These are phyloP conservation scores for Candida anutae DNA, from an alignment of 1,139 yeast species.

Conservation along the genomic window DNA sequence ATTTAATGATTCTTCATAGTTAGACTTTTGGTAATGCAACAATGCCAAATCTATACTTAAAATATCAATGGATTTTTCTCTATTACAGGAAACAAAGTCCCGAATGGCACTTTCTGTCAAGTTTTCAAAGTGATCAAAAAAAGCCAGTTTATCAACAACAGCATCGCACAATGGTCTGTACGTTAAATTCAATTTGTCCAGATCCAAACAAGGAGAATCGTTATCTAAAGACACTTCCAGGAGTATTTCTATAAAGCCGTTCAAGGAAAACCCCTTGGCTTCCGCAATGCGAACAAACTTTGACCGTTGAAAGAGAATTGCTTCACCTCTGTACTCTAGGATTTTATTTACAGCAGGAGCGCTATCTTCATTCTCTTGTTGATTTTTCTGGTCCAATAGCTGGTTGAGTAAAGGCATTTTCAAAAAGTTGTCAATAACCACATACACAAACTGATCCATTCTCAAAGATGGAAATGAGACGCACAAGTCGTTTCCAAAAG, in stretches of 20 bases:
- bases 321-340: constrained; percentile 39
- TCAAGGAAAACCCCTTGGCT: constrained; percentile 22
- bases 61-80: constrained; percentile 62
- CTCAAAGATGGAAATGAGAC: constrained; percentile 10
- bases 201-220: no score
- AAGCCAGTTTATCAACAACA: constrained; percentile 12
- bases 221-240: constrained; percentile 19
- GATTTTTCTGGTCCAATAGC: constrained; percentile 11
- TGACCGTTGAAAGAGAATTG: constrained; percentile 38
- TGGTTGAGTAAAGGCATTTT: constrained; percentile 19
- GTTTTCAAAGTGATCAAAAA: constrained; percentile 18
- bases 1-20: constrained; percentile 54
- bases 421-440: constrained; percentile 24
- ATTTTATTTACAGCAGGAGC: constrained; percentile 19
- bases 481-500: constrained; percentile 33
- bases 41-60: constrained; percentile 79
- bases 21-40: constrained; percentile 49
- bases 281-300: constrained; percentile 31
- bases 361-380: constrained; percentile 7
- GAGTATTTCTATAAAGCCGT: constrained; percentile 25
- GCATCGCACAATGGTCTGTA: constrained; percentile 8
- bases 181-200: constrained; percentile 10
- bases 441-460: constrained; percentile 23
- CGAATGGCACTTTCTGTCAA: constrained; percentile 38
- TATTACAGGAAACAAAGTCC: constrained; percentile 39